Conservation (phyloP, 495 filamentous ascomycete genomes). For the Trichoderma parareesei region DNA sequence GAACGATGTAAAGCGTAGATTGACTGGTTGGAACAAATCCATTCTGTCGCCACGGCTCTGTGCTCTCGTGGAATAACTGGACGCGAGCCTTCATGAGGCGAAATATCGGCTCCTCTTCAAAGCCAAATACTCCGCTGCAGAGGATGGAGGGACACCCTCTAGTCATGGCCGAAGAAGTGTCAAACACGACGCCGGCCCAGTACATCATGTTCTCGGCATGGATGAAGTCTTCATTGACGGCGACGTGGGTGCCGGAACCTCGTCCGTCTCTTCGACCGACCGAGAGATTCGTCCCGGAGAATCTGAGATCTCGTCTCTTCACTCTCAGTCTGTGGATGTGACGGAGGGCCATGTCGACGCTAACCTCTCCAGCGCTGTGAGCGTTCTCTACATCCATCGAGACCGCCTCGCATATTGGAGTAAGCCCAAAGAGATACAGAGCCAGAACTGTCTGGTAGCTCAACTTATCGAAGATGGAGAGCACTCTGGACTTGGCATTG, state of each 20-base stretch:
- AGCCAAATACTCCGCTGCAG: conserved; percentile 1
- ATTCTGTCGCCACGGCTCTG: neutral
- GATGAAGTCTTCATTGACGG: conserved; percentile 1
- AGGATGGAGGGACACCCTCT: neutral
- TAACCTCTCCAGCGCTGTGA: neutral
- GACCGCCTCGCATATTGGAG: neutral
- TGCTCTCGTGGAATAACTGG: neutral
- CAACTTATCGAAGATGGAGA: neutral
- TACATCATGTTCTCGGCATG: conserved; percentile 5
- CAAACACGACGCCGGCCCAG: conserved; percentile 1
- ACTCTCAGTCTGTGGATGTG: neutral
- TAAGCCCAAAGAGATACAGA: neutral
- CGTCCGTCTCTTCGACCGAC: neutral
- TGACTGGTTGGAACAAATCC: conserved; percentile 2
- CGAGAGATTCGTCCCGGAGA: neutral
- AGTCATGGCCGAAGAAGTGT: conserved; percentile 1
- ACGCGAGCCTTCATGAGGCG: conserved; percentile 4
- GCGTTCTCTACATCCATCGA: neutral
- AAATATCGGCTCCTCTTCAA: neutral
- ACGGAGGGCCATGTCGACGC: neutral
- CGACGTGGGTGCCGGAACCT: too few species aligned
- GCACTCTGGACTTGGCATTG: neutral
- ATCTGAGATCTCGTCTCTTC: neutral
- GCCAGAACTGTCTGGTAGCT: neutral
- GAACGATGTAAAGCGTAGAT: neutral